Percentiles rank a stretch among this genome's conserved stretches.
Evolutionary conservation across 345 rosid genomes (phyloP).

Genomic region (Limnanthes douglasii): DNA sequence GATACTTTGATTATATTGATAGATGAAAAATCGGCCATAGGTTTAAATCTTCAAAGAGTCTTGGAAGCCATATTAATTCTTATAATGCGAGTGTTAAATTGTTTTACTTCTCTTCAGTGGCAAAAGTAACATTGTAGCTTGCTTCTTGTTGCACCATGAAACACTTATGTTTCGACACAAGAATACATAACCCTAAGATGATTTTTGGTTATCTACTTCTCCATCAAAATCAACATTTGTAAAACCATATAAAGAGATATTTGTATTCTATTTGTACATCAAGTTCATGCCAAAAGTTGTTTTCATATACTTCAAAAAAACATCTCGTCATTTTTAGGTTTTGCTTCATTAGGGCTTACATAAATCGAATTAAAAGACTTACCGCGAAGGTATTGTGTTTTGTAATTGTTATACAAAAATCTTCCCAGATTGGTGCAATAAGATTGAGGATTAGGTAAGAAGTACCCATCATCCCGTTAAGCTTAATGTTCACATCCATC

Average conservation of each 20-base stretch:
- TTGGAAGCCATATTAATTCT: too few species aligned
- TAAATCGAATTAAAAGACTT: conserved; percentile 1
- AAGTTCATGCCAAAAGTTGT: not conserved
- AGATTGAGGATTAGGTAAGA: too few species aligned
- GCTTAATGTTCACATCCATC: not conserved
- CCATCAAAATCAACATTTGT: conserved; percentile 1
- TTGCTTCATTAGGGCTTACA: conserved; percentile 1
- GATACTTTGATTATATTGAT: too few species aligned
- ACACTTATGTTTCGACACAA: too few species aligned
- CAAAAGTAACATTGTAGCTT: too few species aligned
- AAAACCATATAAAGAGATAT: not conserved
- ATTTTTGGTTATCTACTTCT: too few species aligned
- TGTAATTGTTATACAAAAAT: conserved; percentile 6
- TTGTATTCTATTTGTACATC: not conserved
- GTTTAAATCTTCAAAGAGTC: too few species aligned
- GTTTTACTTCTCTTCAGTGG: too few species aligned
- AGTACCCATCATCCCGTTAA: not conserved
- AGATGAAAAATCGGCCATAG: too few species aligned
- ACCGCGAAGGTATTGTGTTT: conserved; percentile 1
- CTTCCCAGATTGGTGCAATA: not conserved
- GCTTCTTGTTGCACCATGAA: too few species aligned
- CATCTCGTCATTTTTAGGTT: not conserved
- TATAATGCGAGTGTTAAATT: too few species aligned
- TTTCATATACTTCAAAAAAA: not conserved
- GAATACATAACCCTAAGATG: too few species aligned